Base-by-base conservation (phyloP, 177 flowering plant genomes). In the Telopea speciosissima region DNA sequence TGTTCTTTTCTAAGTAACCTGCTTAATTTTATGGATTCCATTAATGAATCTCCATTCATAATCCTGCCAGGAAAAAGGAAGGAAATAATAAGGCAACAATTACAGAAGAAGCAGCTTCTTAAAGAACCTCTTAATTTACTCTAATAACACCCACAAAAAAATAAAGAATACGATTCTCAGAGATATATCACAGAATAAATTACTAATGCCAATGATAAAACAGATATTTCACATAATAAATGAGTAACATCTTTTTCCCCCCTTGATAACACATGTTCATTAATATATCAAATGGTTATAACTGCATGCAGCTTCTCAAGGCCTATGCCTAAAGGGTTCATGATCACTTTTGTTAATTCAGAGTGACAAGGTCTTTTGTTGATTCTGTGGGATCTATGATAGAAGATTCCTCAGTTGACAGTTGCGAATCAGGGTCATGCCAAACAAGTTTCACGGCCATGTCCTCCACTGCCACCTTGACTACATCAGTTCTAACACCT, bases 401-500 rank as follows among this genome's bases (percentile, higher is more conserved):
- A 65, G 80, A 67, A 69, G 70, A 67, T 3, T 70, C 60, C 2
- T 75, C 77, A 54, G 73, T 76, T 16, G 36, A 11, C 42, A 49
- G 75, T 77, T 72, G 79, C 25, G 74, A 69, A 28, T 9, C 31
- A 68, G 54, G 63, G 2, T 23, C 69, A 40, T 10, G 77, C 89
- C 87, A 83, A 24, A 83, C 90, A 65, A 89, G 83, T 78, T 89
- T 88, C 75, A 83, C 79, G 62, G 91, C 86, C 81, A 93, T 68
- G 72, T 93, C 97, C 86, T 96, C 99, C 36, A 88, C 98, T 2
- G 89, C 85, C 52, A 96, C 92, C 82, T 96, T 93, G 66, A 88
- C 70, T 49, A 93, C 97, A 81, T 96, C 99, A 24, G 81, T 86
- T 68, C 98, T 82, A 42, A 96, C 91, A 4, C 99, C 99, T 68